These are phyloP conservation scores for Mimosa pudica DNA, from an alignment of 306 rosid genomes.

Conservation along the genomic window DNA sequence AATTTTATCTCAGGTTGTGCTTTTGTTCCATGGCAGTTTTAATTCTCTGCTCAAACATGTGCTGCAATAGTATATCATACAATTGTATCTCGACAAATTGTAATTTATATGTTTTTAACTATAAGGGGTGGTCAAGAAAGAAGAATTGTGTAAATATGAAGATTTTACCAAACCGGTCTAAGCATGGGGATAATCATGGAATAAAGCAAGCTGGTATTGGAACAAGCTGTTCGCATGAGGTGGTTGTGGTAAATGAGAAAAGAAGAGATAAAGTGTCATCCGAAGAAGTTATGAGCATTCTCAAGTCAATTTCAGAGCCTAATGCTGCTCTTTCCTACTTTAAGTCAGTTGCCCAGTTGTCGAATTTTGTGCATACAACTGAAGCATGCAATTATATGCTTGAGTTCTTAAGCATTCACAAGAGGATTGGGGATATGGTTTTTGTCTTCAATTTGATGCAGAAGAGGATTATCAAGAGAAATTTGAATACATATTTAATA, in stretches of 20 bases:
- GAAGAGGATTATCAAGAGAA: conserved; percentile 65
- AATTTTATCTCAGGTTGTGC: no score
- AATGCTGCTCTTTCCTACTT: conserved; percentile 65
- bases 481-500: conserved; percentile 60
- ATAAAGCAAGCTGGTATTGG: conserved; percentile 44
- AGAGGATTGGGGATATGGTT: conserved; percentile 73
- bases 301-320: conserved; percentile 69
- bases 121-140: conserved; percentile 40
- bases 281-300: conserved; percentile 61
- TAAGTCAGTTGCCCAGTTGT: conserved; percentile 59
- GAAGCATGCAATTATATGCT: conserved; percentile 91
- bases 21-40: conserved; percentile 51
- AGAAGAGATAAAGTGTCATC: conserved; percentile 49
- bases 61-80: conserved; percentile 42
- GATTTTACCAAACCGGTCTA: conserved; percentile 47
- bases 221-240: conserved; percentile 43
- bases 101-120: conserved; percentile 39
- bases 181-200: conserved; percentile 52
- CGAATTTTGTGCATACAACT: conserved; percentile 70
- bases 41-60: conserved; percentile 53
- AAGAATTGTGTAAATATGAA: conserved; percentile 47
- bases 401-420: conserved; percentile 57
- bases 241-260: conserved; percentile 43
- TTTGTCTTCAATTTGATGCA: conserved; percentile 83
- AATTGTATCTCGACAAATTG: conserved; percentile 40